phyloP scores from a whole-genome alignment of 1,139 yeast genomes.

The Sugiyamaella grinbergsii region DNA sequence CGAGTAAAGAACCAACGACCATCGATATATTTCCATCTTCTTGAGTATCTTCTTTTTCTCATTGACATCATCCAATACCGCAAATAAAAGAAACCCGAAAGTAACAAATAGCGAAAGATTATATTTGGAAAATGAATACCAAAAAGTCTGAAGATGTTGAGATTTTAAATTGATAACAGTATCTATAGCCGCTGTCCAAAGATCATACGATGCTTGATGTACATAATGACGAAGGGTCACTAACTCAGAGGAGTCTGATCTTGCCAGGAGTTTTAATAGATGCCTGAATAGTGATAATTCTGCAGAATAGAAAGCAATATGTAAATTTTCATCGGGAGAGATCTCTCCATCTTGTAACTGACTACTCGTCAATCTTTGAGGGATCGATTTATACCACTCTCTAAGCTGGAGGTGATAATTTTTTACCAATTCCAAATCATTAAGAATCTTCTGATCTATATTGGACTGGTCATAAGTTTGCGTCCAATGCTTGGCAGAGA shows the following conservation, averaged over 20 bases:
- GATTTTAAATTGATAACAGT: constrained; percentile 72
- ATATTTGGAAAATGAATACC: constrained; percentile 78
- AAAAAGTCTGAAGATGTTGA: constrained; percentile 78
- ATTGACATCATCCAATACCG: constrained; percentile 25
- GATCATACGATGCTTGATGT: constrained; percentile 19
- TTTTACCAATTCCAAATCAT: constrained; percentile 70
- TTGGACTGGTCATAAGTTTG: constrained; percentile 51
- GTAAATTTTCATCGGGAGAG: constrained; percentile 69
- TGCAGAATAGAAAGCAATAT: constrained; percentile 81
- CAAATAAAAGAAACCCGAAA: constrained; percentile 48
- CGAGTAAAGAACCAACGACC: constrained; percentile 36
- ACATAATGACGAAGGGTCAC: constrained; percentile 17
- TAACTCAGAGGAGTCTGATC: constrained; percentile 17
- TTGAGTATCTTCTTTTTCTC: constrained; percentile 31
- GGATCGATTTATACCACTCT: constrained; percentile 83
- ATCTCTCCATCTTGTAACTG: constrained; percentile 31
- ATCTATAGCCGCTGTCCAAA: constrained; percentile 43
- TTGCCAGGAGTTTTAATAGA: constrained; percentile 20
- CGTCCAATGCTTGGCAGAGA: constrained; percentile 65
- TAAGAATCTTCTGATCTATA: constrained; percentile 18
- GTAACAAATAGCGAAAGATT: constrained; percentile 76
- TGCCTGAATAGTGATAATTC: constrained; percentile 79
- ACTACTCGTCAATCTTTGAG: constrained; percentile 55
- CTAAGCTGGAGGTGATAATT: constrained; percentile 79
- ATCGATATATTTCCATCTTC: constrained; percentile 36